These are phyloP conservation scores for Dactylella cylindrospora DNA, from an alignment of 2,329 filamentous ascomycete genomes.

Conservation along the genomic window DNA sequence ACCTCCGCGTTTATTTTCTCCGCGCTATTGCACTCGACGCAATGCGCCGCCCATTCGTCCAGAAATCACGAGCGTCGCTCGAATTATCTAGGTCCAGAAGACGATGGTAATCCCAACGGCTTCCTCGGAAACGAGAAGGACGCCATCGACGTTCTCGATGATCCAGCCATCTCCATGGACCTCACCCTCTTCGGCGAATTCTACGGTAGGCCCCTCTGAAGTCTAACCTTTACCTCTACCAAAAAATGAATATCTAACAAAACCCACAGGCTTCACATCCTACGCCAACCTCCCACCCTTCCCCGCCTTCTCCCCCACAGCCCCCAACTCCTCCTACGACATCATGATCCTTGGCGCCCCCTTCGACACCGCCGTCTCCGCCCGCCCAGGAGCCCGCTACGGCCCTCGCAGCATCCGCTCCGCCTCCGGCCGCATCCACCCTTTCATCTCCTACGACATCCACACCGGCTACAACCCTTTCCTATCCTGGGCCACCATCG, in stretches of 20 bases:
- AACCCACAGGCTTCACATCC: not conserved
- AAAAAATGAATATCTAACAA: not conserved
- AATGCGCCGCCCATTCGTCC: not conserved
- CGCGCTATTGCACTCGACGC: not conserved
- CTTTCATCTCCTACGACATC: not conserved
- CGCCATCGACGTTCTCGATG: too few species aligned
- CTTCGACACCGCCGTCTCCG: constrained; percentile 81
- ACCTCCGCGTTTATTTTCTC: not conserved
- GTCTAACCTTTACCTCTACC: not conserved
- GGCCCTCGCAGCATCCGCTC: constrained; percentile 82
- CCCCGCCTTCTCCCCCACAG: not conserved
- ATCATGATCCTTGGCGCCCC: constrained; percentile 83
- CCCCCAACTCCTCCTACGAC: constrained; percentile 59
- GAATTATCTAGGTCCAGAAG: not conserved
- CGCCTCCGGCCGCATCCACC: constrained; percentile 62
- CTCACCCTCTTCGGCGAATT: too few species aligned
- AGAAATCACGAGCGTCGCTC: not conserved
- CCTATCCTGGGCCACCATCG: not conserved
- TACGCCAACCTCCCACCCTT: not conserved
- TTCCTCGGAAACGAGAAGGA: not conserved
- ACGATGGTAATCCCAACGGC: not conserved
- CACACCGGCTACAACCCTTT: not conserved
- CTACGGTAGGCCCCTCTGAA: too few species aligned
- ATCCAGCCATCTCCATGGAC: too few species aligned
- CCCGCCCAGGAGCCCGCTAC: constrained; percentile 78